Evolutionary conservation across 2,329 filamentous ascomycete species (phyloP).

Genomic region (Fusarium pseudoanthophilum): DNA sequence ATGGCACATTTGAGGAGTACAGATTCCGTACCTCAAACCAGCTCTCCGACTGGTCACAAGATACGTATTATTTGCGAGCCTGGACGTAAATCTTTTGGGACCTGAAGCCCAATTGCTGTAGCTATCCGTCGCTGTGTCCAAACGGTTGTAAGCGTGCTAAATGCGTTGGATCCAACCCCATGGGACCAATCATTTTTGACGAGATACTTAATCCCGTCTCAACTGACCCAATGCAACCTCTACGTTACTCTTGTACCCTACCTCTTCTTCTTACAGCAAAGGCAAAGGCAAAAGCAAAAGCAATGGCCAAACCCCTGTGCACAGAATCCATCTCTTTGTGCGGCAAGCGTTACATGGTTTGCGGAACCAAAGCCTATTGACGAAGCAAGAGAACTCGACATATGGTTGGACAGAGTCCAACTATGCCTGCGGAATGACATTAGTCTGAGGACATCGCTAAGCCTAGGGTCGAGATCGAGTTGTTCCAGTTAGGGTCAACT

Average conservation of each 20-base stretch:
- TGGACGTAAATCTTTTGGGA: not conserved
- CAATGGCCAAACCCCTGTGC: not conserved
- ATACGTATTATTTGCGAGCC: not conserved
- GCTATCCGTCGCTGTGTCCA: slow-evolving; percentile 11
- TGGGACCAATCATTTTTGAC: slow-evolving; percentile 26
- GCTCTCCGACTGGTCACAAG: slow-evolving; percentile 9
- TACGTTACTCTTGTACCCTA: slow-evolving; percentile 2
- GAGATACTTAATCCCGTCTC: not conserved
- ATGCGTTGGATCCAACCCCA: slow-evolving; percentile 5
- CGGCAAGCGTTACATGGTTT: slow-evolving; percentile 1
- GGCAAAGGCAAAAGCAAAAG: not conserved
- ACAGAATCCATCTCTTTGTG: not conserved
- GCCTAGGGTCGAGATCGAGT: slow-evolving; percentile 11
- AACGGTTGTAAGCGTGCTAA: not conserved
- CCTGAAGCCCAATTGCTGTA: slow-evolving; percentile 10
- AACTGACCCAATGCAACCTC: not conserved
- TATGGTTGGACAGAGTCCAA: slow-evolving; percentile 1
- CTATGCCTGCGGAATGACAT: not conserved
- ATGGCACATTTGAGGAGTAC: not conserved
- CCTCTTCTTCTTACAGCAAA: not conserved
- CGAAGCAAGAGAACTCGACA: not conserved
- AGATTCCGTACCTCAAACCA: not conserved
- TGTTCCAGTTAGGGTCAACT: slow-evolving; percentile 2
- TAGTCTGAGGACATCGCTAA: not conserved
- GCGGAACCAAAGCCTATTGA: not conserved